Evolutionary conservation across 345 rosid species (phyloP), one percentile per base, ranked within the genome.

Genomic region (Lepidium sativum): DNA sequence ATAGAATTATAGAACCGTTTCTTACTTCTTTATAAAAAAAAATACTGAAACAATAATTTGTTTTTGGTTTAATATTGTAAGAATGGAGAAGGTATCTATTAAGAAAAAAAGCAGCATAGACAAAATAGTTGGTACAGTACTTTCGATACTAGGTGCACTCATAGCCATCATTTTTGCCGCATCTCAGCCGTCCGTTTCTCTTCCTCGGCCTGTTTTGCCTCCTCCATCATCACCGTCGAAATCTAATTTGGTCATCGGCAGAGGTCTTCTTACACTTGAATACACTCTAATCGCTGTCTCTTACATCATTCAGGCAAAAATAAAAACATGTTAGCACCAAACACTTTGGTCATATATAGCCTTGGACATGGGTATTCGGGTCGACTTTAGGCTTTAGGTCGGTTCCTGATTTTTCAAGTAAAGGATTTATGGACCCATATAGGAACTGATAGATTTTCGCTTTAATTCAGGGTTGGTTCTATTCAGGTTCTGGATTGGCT

Each of bases 11-110:
- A 6, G n/a, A 37, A 38, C 4, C 2, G 14, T 17, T 20, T 45
- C 6, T 20, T 45, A 45, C 20, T 20, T 20, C 51, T 20, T 27
- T 32, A 12, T 54, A 9, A 15, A 9, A 14, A 15, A 1, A 13
- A 4, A 3, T 54, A 8, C 23, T 20, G 62, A 47, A 35, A 48
- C 42, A 1, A 20, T 15, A 9, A 34, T 1, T 9, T 15, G 7
- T 48, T 9, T n/a, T n/a, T 7, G 15, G 13, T 57, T 13, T 27
- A 64, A 21, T 27, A 31, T 23, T 60, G 8, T 54, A 34, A 89
- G 97, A 75, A 77, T 90, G 86, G 97, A 90, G 71, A 81, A 70
- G 35, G 72, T 85, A 1, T 67, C 77, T 42, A 61, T 76, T 75
- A 75, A 79, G 75, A 78, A 67, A 71, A 66, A 25, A 37, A 80